Base-by-base conservation (phyloP, 1,284 basidiomycete species). In the Tausonia pullulans region DNA sequence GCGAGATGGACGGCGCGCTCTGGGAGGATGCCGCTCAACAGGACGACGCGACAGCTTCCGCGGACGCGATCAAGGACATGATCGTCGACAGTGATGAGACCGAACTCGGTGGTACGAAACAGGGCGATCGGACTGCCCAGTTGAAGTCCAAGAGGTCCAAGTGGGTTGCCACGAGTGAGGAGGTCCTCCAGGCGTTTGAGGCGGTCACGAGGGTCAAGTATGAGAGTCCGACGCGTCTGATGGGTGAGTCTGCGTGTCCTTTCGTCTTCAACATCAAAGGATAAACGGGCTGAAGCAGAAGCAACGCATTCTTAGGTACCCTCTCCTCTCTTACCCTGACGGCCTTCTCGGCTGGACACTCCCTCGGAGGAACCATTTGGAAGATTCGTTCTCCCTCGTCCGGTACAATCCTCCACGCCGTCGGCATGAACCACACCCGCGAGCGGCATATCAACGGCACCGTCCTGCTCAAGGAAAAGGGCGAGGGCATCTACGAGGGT, bases 371-470 rank as follows among this genome's bases (percentile, higher is more conserved):
- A 59, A 93, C 94, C 2, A 88, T 99, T 69, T 98, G 94, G 94
- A 98, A 98, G 75, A 88, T 99, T 67, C 87, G 96, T 50, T 97
- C 93, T 0, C 94, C 96, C 2, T 93, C 92, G 0, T 90, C 91
- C 7, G 95, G 94, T 6, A 98, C 96, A 3, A 87, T 98, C 16
- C 80, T 98, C 44, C 96, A 98, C 74, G 95, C 94, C 10, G 90
- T 98, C 16, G 86, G 95, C 70, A 84, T 98, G 79, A 98, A 98
- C 74, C 96, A 99, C 75, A 94, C 93, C 81, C 84, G 86, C 65
- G 96, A 99, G 75, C 84, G 94, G 48, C 96, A 98, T 78, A 80
- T 99, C 43, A 94, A 98, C 69, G 93, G 93, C 50, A 96, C 95
- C 3, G 88, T 96, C 6, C 81, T 92, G 46, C 81, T 89, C 68